Percentiles rank a stretch among this genome's conserved stretches.
Conservation (phyloP, 2,329 filamentous ascomycete species). For the Talaromyces verruculosus region DNA sequence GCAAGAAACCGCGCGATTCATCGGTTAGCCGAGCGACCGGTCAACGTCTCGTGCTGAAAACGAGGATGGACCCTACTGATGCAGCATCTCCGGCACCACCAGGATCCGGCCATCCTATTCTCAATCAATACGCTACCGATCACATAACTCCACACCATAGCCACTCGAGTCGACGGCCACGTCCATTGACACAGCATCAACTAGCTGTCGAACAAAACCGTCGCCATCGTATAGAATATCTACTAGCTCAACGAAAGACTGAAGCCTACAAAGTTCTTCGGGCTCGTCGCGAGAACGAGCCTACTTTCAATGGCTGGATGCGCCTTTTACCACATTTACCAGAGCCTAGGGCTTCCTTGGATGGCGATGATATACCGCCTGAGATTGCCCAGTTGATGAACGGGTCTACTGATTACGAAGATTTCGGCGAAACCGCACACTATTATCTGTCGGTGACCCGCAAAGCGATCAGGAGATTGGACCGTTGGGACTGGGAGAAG, state of each 20-base stretch:
- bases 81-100: slow-evolving; percentile 46
- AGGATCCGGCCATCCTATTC: slow-evolving; percentile 42
- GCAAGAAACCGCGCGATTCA: slow-evolving; percentile 41
- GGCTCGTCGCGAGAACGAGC: slow-evolving; percentile 39
- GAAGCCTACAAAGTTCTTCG: slow-evolving; percentile 41
- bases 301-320: slow-evolving; percentile 43
- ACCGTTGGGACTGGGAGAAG: slow-evolving; percentile 48
- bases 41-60: slow-evolving; percentile 47
- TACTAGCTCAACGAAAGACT: slow-evolving; percentile 45
- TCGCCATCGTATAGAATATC: slow-evolving; percentile 50
- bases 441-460: slow-evolving; percentile 46
- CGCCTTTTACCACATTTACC: slow-evolving; percentile 45
- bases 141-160: slow-evolving; percentile 32
- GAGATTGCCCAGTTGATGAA: slow-evolving; percentile 7
- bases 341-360: slow-evolving; percentile 47
- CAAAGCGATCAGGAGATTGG: slow-evolving; percentile 44
- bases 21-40: slow-evolving; percentile 37
- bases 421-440: slow-evolving; percentile 50
- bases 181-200: slow-evolving; percentile 52
- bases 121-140: slow-evolving; percentile 43
- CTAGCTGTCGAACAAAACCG: slow-evolving; percentile 52
- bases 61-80: slow-evolving; percentile 43
- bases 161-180: slow-evolving; percentile 41
- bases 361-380: slow-evolving; percentile 38
- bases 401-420: slow-evolving; percentile 40